phyloP scores from a whole-genome alignment of 2,329 filamentous ascomycete genomes.

The Pezicula neosporulosa region DNA sequence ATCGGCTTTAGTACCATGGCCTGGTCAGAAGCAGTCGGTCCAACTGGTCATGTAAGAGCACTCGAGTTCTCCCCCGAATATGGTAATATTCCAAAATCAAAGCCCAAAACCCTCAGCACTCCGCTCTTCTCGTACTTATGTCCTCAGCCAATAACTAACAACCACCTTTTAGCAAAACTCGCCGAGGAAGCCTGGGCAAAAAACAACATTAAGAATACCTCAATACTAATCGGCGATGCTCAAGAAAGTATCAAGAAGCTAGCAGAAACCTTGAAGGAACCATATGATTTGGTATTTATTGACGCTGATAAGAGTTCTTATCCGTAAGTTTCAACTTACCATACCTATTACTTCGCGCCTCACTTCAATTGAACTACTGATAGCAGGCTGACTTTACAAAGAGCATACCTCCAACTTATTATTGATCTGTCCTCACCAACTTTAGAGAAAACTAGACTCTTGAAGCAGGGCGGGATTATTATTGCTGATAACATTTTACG shows the following conservation, averaged over 20 bases:
- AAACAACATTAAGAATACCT: slow-evolving; percentile 39
- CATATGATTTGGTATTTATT: slow-evolving; percentile 52
- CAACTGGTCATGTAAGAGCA: slow-evolving; percentile 27
- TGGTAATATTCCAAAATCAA: slow-evolving; percentile 12
- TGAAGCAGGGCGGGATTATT: slow-evolving; percentile 46
- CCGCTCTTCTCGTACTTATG: background rate
- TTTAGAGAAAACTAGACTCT: slow-evolving; percentile 31
- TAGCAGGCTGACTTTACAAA: background rate
- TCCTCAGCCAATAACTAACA: background rate
- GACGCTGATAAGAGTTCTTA: slow-evolving; percentile 53
- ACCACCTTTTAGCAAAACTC: slow-evolving; percentile 20
- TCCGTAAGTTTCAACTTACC: slow-evolving; percentile 33
- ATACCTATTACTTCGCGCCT: slow-evolving; percentile 38
- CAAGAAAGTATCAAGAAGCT: slow-evolving; percentile 26
- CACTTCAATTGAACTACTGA: background rate
- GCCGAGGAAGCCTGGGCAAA: slow-evolving; percentile 37
- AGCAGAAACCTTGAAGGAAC: slow-evolving; percentile 24
- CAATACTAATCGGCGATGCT: slow-evolving; percentile 45
- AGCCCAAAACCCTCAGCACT: background rate
- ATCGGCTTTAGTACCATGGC: slow-evolving; percentile 23
- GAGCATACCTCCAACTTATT: slow-evolving; percentile 37
- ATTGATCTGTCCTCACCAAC: slow-evolving; percentile 39
- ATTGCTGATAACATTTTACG: slow-evolving; percentile 53
- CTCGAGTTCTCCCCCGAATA: slow-evolving; percentile 44
- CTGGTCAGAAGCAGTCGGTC: slow-evolving; percentile 21